A percentile compares a stretch with the other conserved stretches of the same genome.
Conservation (phyloP, 345 rosid genomes). For the Durio zibethinus region DNA sequence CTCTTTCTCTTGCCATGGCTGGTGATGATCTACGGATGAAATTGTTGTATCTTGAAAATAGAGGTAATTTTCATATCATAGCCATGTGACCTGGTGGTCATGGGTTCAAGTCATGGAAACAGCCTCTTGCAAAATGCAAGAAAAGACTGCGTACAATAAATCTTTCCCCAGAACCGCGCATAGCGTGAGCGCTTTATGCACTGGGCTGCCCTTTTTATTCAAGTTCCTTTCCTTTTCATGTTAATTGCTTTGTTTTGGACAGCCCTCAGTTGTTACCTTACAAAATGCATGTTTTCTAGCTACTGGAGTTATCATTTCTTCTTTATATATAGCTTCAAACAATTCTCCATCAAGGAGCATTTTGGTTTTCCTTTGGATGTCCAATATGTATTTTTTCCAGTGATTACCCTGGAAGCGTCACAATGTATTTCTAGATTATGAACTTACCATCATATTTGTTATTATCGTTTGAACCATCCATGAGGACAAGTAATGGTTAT, state of each 20-base stretch:
- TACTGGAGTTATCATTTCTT: neutral
- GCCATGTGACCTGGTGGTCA: too few species aligned
- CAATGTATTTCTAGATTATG: neutral
- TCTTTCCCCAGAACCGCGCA: too few species aligned
- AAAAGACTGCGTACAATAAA: too few species aligned
- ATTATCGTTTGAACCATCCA: neutral
- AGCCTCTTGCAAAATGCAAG: too few species aligned
- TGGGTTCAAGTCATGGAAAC: too few species aligned
- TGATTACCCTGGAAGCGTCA: neutral
- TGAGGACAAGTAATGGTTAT: neutral
- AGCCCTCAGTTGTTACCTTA: neutral
- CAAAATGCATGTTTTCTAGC: neutral
- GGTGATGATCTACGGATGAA: slow-evolving; percentile 71
- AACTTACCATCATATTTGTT: too few species aligned
- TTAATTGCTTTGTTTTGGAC: neutral
- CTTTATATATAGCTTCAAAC: neutral
- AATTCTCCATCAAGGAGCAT: neutral
- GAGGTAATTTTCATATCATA: slow-evolving; percentile 45
- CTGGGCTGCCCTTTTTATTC: too few species aligned
- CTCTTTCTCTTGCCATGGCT: slow-evolving; percentile 61
- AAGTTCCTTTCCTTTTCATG: neutral
- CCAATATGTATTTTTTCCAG: neutral
- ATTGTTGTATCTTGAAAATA: slow-evolving; percentile 69
- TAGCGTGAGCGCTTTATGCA: too few species aligned
- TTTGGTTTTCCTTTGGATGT: neutral